Conservation (phyloP, 2,329 filamentous ascomycete genomes). For the Trichoderma sp. region DNA sequence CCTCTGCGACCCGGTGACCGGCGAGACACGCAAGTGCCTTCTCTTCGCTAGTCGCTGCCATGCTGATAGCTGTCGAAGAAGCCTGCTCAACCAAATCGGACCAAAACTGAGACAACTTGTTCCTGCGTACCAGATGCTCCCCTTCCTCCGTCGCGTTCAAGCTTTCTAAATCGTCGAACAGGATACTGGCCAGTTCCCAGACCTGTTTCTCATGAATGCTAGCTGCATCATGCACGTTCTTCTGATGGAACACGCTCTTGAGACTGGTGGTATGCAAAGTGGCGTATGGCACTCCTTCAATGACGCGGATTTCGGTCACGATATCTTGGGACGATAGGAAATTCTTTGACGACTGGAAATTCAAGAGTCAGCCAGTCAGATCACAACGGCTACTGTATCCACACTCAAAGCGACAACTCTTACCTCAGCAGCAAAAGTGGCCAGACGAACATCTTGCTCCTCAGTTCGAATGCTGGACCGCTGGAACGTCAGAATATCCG, state of each 20-base stretch:
- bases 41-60: constrained; percentile 72
- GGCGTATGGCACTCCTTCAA: constrained; percentile 64
- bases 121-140: constrained; percentile 54
- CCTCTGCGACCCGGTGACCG: constrained; percentile 77
- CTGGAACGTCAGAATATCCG: constrained; percentile 42
- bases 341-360: constrained; percentile 55
- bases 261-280: constrained; percentile 47
- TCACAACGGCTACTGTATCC: background rate
- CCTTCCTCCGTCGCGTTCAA: constrained; percentile 47
- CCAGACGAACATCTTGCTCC: constrained; percentile 66
- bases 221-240: constrained; percentile 49
- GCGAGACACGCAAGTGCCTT: constrained; percentile 82
- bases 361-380: constrained; percentile 28
- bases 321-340: constrained; percentile 60
- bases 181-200: constrained; percentile 83
- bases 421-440: constrained; percentile 63
- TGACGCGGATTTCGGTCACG: constrained; percentile 56
- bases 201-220: constrained; percentile 70
- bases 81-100: constrained; percentile 66
- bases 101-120: constrained; percentile 70
- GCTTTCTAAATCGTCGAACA: constrained; percentile 72
- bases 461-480: constrained; percentile 62
- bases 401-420: background rate
- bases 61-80: constrained; percentile 57
- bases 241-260: constrained; percentile 47